Evolutionary conservation across 148 eudicot species (phyloP), one percentile per base, ranked within the genome.

Genomic region (Fagopyrum esculentum): DNA sequence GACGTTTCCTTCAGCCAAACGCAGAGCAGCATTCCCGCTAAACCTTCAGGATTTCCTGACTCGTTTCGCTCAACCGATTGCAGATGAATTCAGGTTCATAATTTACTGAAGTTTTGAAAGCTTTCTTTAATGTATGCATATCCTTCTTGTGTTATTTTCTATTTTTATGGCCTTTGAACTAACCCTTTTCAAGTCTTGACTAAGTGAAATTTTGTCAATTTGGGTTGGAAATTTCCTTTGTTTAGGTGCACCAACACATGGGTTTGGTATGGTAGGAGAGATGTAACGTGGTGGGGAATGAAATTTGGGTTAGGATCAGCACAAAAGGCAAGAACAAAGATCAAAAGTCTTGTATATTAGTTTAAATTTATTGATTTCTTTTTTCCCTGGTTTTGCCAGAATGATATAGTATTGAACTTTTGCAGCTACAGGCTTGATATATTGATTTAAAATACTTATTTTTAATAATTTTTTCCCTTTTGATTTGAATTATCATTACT

Each of bases 11-110:
- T 50, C 70, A 77, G 76, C 73, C 81, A 73, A 51, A 77, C 81
- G 0, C 85, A 81, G 6, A 68, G 76, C 15, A 85, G 86, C 69
- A 85, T 85, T 69, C 88, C 88, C 2, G 80, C 86, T 0, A 81
- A 81, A 45, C 85, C 88, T 10, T 80, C 78, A 2, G 88, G 86
- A 4, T 83, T 86, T 30, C 78, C 84, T 1, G 84, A 86, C 75
- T 49, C 86, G 0, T 86, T 86, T 26, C 48, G 59, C 56, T 83
- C 88, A 15, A 69, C 70, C 9, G 84, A 86, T 68, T 78, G 88
- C 63, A 61, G 88, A 71, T 86, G 72, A 78, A 17, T 12, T 73
- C 19, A 12, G 75, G n/a, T 6, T 9, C 50, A 50, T 13, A 29
- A 50, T 50, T 50, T 49, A 63, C 11, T 35, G 29, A 60, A 17